phyloP scores from a whole-genome alignment of 129 eudicot genomes.

The Pseudognaphalium luteoalbum region DNA sequence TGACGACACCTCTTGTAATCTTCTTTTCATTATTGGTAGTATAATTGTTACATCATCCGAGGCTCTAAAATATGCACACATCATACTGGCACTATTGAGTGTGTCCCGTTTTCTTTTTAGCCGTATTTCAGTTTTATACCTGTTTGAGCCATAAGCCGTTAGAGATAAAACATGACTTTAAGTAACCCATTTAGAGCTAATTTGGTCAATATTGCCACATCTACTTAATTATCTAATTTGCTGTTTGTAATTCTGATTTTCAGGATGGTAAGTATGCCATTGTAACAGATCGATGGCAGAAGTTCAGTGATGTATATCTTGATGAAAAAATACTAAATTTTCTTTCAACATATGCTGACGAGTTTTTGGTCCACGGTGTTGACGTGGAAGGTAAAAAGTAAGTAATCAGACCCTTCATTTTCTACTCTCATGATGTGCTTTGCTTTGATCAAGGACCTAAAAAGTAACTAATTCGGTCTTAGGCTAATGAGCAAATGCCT shows the following conservation, averaged over 20 bases:
- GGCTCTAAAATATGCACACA: neutral
- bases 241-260: constrained; percentile 21
- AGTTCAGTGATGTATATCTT: constrained; percentile 81
- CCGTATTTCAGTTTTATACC: neutral
- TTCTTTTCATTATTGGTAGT: neutral
- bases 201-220: neutral
- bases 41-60: too few species aligned
- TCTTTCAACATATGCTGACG: constrained; percentile 82
- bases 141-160: neutral
- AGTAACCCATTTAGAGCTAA: neutral
- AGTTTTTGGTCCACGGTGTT: constrained; percentile 96
- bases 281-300: constrained; percentile 99
- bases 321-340: constrained; percentile 55
- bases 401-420: constrained; percentile 7
- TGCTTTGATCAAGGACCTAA: neutral
- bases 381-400: constrained; percentile 99
- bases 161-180: neutral
- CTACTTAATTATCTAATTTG: constrained; percentile 1
- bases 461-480: constrained; percentile 2
- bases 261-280: constrained; percentile 87
- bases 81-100: neutral
- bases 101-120: neutral
- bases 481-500: neutral
- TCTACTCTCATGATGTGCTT: constrained; percentile 1
- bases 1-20: neutral